phyloP scores from a whole-genome alignment of 495 filamentous ascomycete genomes.

The Annulohypoxylon stygium region DNA sequence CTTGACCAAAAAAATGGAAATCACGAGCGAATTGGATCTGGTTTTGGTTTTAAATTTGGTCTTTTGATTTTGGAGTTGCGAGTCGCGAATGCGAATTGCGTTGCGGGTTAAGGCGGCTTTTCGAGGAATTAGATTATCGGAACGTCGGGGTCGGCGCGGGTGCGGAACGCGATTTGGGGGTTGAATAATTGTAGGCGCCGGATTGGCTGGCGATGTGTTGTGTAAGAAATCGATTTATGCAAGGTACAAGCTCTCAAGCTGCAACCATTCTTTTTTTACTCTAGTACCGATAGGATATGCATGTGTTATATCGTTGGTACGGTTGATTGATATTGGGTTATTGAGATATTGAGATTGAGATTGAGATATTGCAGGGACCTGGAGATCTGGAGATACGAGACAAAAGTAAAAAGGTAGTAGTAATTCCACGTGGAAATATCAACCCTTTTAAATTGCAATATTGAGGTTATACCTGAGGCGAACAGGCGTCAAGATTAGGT shows the following conservation, averaged over 20 bases:
- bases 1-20: slow-evolving; percentile 48
- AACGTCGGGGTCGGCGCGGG: slow-evolving; percentile 22
- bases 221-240: slow-evolving; percentile 46
- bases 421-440: background rate
- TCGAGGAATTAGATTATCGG: slow-evolving; percentile 34
- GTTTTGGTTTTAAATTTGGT: too few relatives aligned
- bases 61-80: background rate
- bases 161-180: background rate
- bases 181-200: slow-evolving; percentile 23
- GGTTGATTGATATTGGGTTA: too few relatives aligned
- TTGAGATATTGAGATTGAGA: too few relatives aligned
- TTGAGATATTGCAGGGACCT: slow-evolving; percentile 7
- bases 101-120: slow-evolving; percentile 28
- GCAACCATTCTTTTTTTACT: slow-evolving; percentile 41
- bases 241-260: slow-evolving; percentile 52
- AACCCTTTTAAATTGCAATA: slow-evolving; percentile 27
- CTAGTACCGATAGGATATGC: slow-evolving; percentile 29
- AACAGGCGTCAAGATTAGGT: slow-evolving; percentile 29
- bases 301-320: slow-evolving; percentile 34
- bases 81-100: background rate
- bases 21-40: slow-evolving; percentile 24
- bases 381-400: background rate
- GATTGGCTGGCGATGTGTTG: slow-evolving; percentile 32
- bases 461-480: slow-evolving; percentile 39
- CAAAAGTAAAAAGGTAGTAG: background rate